Conservation (phyloP, 768 basidiomycete species). For the Mycena latifolia region DNA sequence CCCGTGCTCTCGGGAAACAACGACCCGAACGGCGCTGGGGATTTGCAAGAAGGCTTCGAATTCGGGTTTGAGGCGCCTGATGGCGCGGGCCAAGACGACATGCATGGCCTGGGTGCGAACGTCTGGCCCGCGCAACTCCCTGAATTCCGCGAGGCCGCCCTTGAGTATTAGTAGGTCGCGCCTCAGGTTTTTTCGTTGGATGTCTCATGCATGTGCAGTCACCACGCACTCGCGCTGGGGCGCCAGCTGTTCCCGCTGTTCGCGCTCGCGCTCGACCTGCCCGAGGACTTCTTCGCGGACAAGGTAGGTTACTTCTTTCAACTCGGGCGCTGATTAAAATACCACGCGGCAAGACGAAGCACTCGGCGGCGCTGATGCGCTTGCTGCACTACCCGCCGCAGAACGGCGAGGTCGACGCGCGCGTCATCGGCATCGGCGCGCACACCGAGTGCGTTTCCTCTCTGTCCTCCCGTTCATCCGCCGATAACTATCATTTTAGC, state of each 20-base stretch:
- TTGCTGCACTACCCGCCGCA: constrained; percentile 85
- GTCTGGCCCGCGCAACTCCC: constrained; percentile 80
- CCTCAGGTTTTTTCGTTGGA: neutral
- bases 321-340: neutral
- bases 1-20: constrained; percentile 80
- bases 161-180: constrained; percentile 74
- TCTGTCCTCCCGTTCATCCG: neutral
- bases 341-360: constrained; percentile 57
- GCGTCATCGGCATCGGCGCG: constrained; percentile 87
- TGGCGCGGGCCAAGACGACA: constrained; percentile 31
- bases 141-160: constrained; percentile 68
- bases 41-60: constrained; percentile 93
- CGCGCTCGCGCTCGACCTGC: constrained; percentile 73
- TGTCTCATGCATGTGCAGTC: constrained; percentile 39
- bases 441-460: constrained; percentile 74
- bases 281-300: constrained; percentile 73
- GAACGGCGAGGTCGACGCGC: constrained; percentile 66
- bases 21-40: constrained; percentile 82
- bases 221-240: constrained; percentile 49
- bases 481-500: constrained; percentile 20
- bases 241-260: constrained; percentile 74
- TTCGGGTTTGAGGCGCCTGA: constrained; percentile 77
- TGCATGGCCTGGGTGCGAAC: constrained; percentile 63
- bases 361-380: constrained; percentile 75
- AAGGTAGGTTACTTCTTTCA: constrained; percentile 56